Base-by-base conservation (phyloP, 768 basidiomycete genomes). In the Lentinula sp. region DNA sequence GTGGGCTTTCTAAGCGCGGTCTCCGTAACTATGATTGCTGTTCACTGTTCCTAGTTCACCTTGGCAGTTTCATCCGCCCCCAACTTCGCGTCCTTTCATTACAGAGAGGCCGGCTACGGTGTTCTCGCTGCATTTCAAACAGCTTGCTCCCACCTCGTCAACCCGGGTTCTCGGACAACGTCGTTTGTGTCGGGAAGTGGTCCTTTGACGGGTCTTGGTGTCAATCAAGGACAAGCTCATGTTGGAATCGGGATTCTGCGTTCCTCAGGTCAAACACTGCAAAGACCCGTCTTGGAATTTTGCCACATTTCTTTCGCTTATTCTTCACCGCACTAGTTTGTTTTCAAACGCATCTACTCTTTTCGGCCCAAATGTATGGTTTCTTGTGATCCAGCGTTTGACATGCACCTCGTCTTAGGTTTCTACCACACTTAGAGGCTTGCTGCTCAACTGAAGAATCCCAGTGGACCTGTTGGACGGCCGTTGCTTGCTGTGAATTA, bases 91-190 rank as follows among this genome's bases (percentile, higher is more conserved):
- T 18, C 57, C 34, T 59, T 46, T 59, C 34, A 48, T 35, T 0
- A 59, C 57, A 59, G 57, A 59, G 49, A 59, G 57, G 46, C 57
- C 31, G 57, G 49, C 43, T 59, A 39, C 46, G 57, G 18, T 56
- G 57, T 43, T 35, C 49, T 59, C 57, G 57, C 57, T 23, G 28
- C 48, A 32, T 39, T 35, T 35, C 37, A 28, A 50, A 0, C 49
- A 59, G 34, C 28, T 48, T 15, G 43, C 46, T 59, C 48, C 45
- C 57, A 59, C 48, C 34, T 50, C 35, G n/a, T 37, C 4, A 5
- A 32, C 7, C 11, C 9, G 42, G 34, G 48, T 48, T 49, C 37
- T 39, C 35, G 43, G 43, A 59, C 48, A 40, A 49, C 45, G n/a
- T 43, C 28, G 45, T 59, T 39, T 28, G 57, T 50, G 43, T 32